These are phyloP conservation scores for Candida nitratophila DNA, from an alignment of 805 yeast species.

Conservation along the genomic window DNA sequence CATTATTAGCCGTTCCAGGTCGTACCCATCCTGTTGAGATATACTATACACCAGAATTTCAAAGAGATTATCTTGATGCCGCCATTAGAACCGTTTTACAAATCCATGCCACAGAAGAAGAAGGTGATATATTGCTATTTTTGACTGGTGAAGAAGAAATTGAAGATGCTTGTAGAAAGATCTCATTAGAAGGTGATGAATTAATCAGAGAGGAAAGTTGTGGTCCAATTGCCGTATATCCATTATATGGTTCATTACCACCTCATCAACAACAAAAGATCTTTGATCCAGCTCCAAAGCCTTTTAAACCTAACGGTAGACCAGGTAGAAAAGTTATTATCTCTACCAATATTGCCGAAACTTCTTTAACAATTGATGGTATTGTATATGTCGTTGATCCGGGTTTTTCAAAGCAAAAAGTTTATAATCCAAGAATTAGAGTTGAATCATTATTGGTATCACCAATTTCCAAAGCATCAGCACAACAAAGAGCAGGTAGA, in stretches of 20 bases:
- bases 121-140: constrained; percentile 82
- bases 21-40: constrained; percentile 97
- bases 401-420: constrained; percentile 94
- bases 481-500: constrained; percentile 99
- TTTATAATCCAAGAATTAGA: constrained; percentile 91
- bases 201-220: constrained; percentile 80
- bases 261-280: constrained; percentile 93
- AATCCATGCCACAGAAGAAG: constrained; percentile 94
- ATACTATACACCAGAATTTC: constrained; percentile 94
- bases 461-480: constrained; percentile 94
- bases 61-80: constrained; percentile 89
- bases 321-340: constrained; percentile 95
- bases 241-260: constrained; percentile 93
- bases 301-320: constrained; percentile 65
- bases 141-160: constrained; percentile 97
- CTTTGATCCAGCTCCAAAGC: constrained; percentile 82
- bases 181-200: constrained; percentile 83
- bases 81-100: constrained; percentile 94
- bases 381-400: constrained; percentile 97
- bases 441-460: constrained; percentile 92
- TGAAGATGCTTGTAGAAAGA: constrained; percentile 91
- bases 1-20: constrained; percentile 93
- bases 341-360: constrained; percentile 95
- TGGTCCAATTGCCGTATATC: constrained; percentile 87
- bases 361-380: constrained; percentile 96